phyloP scores from a whole-genome alignment of 495 filamentous ascomycete species.

The Rhypophila decipiens region DNA sequence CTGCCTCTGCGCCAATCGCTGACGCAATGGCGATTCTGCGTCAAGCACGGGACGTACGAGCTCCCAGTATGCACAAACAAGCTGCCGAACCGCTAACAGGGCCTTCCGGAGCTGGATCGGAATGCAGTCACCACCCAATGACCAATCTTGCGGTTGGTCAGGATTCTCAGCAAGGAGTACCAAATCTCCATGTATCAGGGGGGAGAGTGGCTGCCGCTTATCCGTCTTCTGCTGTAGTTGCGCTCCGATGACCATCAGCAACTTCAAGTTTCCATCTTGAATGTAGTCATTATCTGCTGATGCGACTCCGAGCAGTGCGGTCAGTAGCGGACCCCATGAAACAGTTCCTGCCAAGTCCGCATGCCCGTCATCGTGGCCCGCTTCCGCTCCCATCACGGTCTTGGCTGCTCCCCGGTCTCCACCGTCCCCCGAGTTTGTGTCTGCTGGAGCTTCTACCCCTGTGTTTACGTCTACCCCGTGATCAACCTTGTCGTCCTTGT shows the following conservation, averaged over 20 bases:
- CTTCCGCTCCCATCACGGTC: not conserved
- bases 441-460: not conserved
- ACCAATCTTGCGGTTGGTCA: too few species aligned
- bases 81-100: conserved; percentile 4
- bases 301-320: not conserved
- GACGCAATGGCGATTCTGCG: conserved; percentile 18
- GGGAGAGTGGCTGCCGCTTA: not conserved
- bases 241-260: not conserved
- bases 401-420: not conserved
- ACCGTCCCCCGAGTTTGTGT: not conserved
- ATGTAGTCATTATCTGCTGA: not conserved
- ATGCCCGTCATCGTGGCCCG: not conserved
- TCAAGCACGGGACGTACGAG: conserved; percentile 25
- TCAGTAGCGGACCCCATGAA: not conserved
- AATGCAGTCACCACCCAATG: too few species aligned
- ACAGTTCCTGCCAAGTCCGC: not conserved
- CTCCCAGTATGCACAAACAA: conserved; percentile 20
- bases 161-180: too few species aligned
- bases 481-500: not conserved
- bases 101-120: not conserved
- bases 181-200: too few species aligned
- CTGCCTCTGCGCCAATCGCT: conserved; percentile 8
- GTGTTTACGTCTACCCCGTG: not conserved
- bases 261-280: not conserved
- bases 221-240: too few species aligned